Base-by-base conservation (phyloP, 2,329 filamentous ascomycete species). In the Clonostachys rhizophaga region DNA sequence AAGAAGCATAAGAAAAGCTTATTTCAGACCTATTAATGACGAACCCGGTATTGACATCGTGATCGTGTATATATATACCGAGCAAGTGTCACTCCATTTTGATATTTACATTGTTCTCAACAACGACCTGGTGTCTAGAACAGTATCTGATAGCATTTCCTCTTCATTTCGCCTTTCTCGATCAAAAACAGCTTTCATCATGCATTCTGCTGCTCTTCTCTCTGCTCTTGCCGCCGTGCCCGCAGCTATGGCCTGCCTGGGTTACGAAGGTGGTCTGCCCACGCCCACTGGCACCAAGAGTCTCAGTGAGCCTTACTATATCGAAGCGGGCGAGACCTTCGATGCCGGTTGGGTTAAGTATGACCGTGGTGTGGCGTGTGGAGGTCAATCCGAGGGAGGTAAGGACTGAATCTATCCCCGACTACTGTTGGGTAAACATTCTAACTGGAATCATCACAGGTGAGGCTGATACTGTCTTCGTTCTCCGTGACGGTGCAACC, bases 331-430 rank as follows among this genome's bases (percentile, higher is more conserved):
- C 6, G 42, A 56, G 37, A 50, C 54, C 2, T 64, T 55, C 41
- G 61, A 64, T 44, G 61, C 57, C 48, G 54, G 53, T 34, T 63
- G 58, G 57, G 58, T 56, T 34, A 56, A 55, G 43, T 68, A 60
- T 46, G 65, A 67, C 49, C 65, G 63, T 45, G 64, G 66, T 16
- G 52, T 51, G 9, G 62, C 11, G 58, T 42, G 58, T 58, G 39
- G 74, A 17, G 41, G 41, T 34, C 34, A 39, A 17, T 14, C 18
- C 18, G 41, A 47, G 20, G 46, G 41, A 39, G 46, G 46, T 47
- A 20, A 14, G 39, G 36, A n/a, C 11, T 9, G 17, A n/a, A 39
- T 5, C 5, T 18, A 4, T 13, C 17, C 17, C 14, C 3, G 36
- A 42, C 16, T 42, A 5, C 18, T 30, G 9, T 30, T 30, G 9